These are phyloP conservation scores for Candida manassasensis DNA, from an alignment of 805 yeast genomes.

Conservation along the genomic window DNA sequence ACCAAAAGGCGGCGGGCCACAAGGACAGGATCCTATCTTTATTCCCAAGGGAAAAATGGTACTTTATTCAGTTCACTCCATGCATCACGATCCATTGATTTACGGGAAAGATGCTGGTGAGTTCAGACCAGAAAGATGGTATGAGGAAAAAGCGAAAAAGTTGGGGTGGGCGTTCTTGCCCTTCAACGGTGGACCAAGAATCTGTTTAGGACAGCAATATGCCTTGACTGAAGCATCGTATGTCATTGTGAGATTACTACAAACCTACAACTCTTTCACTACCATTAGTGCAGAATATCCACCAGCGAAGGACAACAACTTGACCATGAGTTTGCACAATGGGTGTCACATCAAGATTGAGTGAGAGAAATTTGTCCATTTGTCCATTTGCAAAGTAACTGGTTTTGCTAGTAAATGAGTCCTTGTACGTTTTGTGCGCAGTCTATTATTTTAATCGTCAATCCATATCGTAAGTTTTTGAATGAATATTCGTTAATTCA, in stretches of 20 bases:
- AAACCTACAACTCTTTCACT: slow-evolving; percentile 17
- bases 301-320: slow-evolving; percentile 23
- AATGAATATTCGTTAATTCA: too few species aligned
- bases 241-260: slow-evolving; percentile 33
- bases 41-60: slow-evolving; percentile 41
- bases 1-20: slow-evolving; percentile 29
- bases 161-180: slow-evolving; percentile 49
- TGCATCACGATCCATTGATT: slow-evolving; percentile 36
- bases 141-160: slow-evolving; percentile 20
- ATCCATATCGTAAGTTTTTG: too few species aligned
- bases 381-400: too few species aligned
- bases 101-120: slow-evolving; percentile 43
- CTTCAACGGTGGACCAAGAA: slow-evolving; percentile 53
- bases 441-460: too few species aligned
- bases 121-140: slow-evolving; percentile 50
- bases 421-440: too few species aligned
- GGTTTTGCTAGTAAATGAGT: too few species aligned
- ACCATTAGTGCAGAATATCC: slow-evolving; percentile 21
- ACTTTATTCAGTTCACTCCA: slow-evolving; percentile 34
- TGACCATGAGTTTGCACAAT: slow-evolving; percentile 19
- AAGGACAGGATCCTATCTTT: slow-evolving; percentile 16
- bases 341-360: slow-evolving; percentile 15
- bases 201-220: slow-evolving; percentile 53
- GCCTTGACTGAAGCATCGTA: slow-evolving; percentile 51
- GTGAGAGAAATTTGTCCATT: too few species aligned